Base-by-base conservation (phyloP, 257 asterid genomes). In the Apocynum venetum region DNA sequence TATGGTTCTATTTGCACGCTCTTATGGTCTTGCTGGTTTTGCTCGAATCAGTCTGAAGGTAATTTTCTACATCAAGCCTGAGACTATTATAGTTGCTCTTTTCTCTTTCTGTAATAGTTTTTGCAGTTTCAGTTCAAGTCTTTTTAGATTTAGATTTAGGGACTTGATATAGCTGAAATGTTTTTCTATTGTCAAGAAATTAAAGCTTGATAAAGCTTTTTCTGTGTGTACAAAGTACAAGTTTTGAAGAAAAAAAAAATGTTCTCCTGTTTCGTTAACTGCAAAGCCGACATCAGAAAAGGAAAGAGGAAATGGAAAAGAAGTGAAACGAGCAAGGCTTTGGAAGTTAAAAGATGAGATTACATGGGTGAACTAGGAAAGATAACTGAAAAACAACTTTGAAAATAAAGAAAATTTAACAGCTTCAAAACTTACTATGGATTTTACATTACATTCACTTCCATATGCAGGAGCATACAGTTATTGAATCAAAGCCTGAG, bases 21-120 rank as follows among this genome's bases (percentile, higher is more conserved):
- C 98, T 75, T 96, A 93, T 86, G 99, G 99, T 82, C 92, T 96
- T 66, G 89, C 94, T 80, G 99, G 99, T 73, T 84, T 90, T 80
- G 92, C 90, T 57, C 94, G 99, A 83, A 91, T 91, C 78, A 89
- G 96, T 83, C 92, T 93, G 82, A 91, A 93, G 97, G 99, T 95
- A 87, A 53, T 78, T 74, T 25, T 49, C 15, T 53, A 20, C 73
- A 19, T 43, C 53, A 43, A 43, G 8, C 44, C 51, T 43, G 15
- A 40, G 36, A 43, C 53, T 43, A 1, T 17, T 36, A 20, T 65
- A 15, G 0, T 63, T 66, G 71, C 71, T 4, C 3, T 40, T 66
- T 66, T 15, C 47, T 38, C 13, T 14, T 66, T 15, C 12, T 40
- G 3, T 17, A 25, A 25, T 25, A 25, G 31, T 25, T 25, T 25